Evolutionary conservation across 1,284 basidiomycete species (phyloP).

Genomic region (Pseudozyma thailandica): DNA sequence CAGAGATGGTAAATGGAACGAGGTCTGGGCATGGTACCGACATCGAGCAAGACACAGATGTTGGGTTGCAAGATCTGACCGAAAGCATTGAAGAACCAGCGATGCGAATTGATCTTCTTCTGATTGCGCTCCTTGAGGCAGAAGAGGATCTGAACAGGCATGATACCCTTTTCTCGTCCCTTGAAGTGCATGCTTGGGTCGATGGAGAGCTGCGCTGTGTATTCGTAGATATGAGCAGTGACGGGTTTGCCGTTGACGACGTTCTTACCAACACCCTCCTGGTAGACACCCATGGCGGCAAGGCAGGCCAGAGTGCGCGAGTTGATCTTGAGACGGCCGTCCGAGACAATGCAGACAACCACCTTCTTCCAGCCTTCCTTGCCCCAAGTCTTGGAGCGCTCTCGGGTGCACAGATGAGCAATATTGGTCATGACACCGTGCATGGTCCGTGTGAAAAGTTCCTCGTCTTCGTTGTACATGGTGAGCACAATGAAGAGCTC

Average conservation of each 20-base stretch:
- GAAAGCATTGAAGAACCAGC: constrained; percentile 70
- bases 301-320: constrained; percentile 91
- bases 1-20: constrained; percentile 86
- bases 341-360: constrained; percentile 80
- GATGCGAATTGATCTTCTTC: constrained; percentile 83
- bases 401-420: constrained; percentile 79
- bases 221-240: constrained; percentile 89
- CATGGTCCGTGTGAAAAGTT: constrained; percentile 63
- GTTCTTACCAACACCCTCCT: constrained; percentile 92
- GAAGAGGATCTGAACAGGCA: constrained; percentile 92
- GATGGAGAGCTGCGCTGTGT: constrained; percentile 76
- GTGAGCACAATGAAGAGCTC: constrained; percentile 66
- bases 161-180: constrained; percentile 77
- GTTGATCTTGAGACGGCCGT: constrained; percentile 90
- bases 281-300: constrained; percentile 84
- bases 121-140: constrained; percentile 70
- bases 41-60: constrained; percentile 92
- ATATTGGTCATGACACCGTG: constrained; percentile 67
- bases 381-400: constrained; percentile 90
- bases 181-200: constrained; percentile 83
- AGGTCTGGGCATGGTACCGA: constrained; percentile 82
- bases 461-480: constrained; percentile 64
- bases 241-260: constrained; percentile 86
- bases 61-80: constrained; percentile 74
- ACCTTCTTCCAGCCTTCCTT: constrained; percentile 95